phyloP scores from a whole-genome alignment of 2,329 filamentous ascomycete species.

The Xylariaceae sp. region DNA sequence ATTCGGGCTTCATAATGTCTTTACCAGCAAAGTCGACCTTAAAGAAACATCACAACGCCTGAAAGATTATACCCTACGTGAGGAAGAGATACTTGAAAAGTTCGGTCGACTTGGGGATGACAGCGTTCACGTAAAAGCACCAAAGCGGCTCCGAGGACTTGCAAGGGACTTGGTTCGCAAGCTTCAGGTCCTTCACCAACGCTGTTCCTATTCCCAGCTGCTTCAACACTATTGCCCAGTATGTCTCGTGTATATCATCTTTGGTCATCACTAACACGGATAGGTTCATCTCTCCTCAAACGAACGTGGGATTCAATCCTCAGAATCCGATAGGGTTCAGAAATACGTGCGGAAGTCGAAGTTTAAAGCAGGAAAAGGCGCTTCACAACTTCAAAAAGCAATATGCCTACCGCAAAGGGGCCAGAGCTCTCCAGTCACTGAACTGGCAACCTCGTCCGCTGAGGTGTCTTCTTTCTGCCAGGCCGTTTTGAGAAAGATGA shows the following conservation, averaged over 20 bases:
- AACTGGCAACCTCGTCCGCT: conserved; percentile 70
- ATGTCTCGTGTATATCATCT: conserved; percentile 15
- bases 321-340: conserved; percentile 12
- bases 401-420: conserved; percentile 41
- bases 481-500: conserved; percentile 72
- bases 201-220: conserved; percentile 81
- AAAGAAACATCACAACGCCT: conserved; percentile 74
- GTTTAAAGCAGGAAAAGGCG: conserved; percentile 17
- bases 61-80: conserved; percentile 85
- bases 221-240: conserved; percentile 81
- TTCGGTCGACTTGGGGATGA: conserved; percentile 43
- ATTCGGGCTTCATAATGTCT: conserved; percentile 91
- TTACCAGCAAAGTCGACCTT: conserved; percentile 71
- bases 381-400: conserved; percentile 30
- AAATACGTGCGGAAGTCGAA: conserved; percentile 27
- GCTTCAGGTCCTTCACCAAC: conserved; percentile 72
- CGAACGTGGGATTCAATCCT: conserved; percentile 8
- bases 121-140: conserved; percentile 49
- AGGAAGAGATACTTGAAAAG: conserved; percentile 73
- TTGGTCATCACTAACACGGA: conserved; percentile 24
- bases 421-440: conserved; percentile 61
- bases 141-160: conserved; percentile 72
- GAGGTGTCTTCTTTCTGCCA: conserved; percentile 88
- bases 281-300: conserved; percentile 30
- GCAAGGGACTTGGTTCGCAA: conserved; percentile 66